phyloP scores from a whole-genome alignment of 495 filamentous ascomycete species.

The Penicillium argentinense region DNA sequence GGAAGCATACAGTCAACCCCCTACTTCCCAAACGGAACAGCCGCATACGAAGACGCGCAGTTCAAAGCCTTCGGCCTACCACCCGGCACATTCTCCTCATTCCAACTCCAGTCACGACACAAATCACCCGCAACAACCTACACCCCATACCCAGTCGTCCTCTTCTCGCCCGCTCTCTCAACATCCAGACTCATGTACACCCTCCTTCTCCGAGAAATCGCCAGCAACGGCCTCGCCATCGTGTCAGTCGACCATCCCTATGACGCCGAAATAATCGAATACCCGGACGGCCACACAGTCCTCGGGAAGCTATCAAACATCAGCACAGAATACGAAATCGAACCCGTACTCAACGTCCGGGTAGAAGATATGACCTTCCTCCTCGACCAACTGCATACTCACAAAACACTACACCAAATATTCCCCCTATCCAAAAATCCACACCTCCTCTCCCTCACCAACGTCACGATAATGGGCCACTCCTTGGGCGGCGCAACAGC shows the following conservation, averaged over 20 bases:
- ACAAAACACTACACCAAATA: constrained; percentile 4
- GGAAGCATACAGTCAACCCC: background rate
- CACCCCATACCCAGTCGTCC: constrained; percentile 24
- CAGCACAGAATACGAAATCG: constrained; percentile 1
- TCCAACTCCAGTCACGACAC: constrained; percentile 3
- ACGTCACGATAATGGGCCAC: constrained; percentile 48
- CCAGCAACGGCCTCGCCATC: constrained; percentile 49
- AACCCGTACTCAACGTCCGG: constrained; percentile 21
- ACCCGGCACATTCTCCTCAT: constrained; percentile 1
- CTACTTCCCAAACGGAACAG: constrained; percentile 18
- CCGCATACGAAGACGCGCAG: constrained; percentile 8
- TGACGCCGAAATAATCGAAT: constrained; percentile 48
- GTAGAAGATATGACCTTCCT: constrained; percentile 37
- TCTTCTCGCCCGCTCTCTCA: constrained; percentile 40
- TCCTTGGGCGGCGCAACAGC: constrained; percentile 56
- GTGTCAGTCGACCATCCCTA: constrained; percentile 51
- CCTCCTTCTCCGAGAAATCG: constrained; percentile 39
- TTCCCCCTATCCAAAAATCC: constrained; percentile 6
- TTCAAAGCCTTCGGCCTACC: constrained; percentile 20
- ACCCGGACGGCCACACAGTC: constrained; percentile 40
- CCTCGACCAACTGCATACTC: constrained; percentile 29
- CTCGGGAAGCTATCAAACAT: constrained; percentile 14
- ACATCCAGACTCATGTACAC: constrained; percentile 39
- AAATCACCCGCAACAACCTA: constrained; percentile 7
- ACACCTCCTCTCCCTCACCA: constrained; percentile 17